Conservation (phyloP, 2,329 filamentous ascomycete species). For the Calonectria ilicicola region DNA sequence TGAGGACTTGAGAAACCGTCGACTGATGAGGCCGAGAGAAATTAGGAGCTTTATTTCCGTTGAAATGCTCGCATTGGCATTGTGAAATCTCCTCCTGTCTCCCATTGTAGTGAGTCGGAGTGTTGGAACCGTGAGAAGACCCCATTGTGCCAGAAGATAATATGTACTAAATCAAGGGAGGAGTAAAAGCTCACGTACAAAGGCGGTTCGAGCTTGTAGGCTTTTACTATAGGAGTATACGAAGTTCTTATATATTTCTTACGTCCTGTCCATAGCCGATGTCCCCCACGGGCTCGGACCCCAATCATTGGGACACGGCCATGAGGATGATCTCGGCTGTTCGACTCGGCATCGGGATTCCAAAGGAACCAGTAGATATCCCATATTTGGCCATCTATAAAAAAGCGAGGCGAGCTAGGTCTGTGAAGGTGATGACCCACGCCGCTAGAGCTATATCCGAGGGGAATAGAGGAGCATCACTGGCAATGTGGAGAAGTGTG, state of each 20-base stretch:
- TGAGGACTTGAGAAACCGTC: conserved; percentile 50
- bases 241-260: conserved; percentile 5
- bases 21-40: conserved; percentile 46
- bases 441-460: conserved; percentile 30
- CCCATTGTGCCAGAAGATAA: conserved; percentile 31
- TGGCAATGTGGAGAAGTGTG: conserved; percentile 29
- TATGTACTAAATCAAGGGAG: neutral
- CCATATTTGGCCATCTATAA: neutral
- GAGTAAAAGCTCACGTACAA: neutral
- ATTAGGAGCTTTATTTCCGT: conserved; percentile 23
- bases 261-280: neutral
- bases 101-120: conserved; percentile 40
- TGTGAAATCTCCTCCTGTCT: conserved; percentile 32
- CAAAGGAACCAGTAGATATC: neutral
- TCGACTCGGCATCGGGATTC: neutral
- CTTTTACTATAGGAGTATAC: neutral
- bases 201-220: neutral
- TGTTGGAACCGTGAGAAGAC: conserved; percentile 38
- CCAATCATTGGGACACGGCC: neutral
- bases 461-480: conserved; percentile 16
- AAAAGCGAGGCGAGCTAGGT: neutral
- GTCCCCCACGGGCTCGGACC: neutral
- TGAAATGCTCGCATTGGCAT: conserved; percentile 28
- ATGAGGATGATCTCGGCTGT: neutral
- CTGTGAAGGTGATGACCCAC: conserved; percentile 23